phyloP scores from a whole-genome alignment of 345 rosid species.

The Populus pruinosa region DNA sequence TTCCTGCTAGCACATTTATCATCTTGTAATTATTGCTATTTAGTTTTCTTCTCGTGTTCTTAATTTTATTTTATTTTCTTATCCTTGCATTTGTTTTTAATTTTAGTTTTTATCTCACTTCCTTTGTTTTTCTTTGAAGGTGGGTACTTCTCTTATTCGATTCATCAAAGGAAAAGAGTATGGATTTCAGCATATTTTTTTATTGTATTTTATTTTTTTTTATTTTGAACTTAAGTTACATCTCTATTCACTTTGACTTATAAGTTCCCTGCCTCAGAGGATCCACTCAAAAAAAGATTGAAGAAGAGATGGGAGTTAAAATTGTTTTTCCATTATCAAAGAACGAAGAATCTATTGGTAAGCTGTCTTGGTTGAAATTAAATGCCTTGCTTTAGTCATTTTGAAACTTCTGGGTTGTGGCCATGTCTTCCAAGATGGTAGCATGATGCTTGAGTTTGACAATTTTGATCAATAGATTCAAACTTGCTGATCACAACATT shows the following conservation, averaged over 20 bases:
- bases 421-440: background rate
- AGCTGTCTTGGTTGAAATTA: constrained; percentile 17
- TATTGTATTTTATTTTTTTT: constrained; percentile 4
- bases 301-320: constrained; percentile 75
- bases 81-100: background rate
- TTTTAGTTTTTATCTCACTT: constrained; percentile 7
- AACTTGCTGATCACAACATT: background rate
- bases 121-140: constrained; percentile 38
- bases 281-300: constrained; percentile 55
- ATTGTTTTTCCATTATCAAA: constrained; percentile 63
- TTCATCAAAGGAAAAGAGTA: constrained; percentile 80
- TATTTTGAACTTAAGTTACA: background rate
- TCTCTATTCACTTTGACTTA: constrained; percentile 15
- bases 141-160: constrained; percentile 73
- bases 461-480: background rate
- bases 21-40: background rate
- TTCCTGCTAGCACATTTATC: background rate
- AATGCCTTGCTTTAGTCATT: background rate
- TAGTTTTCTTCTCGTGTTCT: background rate
- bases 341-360: constrained; percentile 65
- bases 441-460: constrained; percentile 1
- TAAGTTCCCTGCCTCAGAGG: constrained; percentile 45
- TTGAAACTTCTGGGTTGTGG: background rate
- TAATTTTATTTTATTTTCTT: no score
- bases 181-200: constrained; percentile 21